These are phyloP conservation scores for Hyphopichia fennica DNA, from an alignment of 1,139 yeast species.

Conservation along the genomic window DNA sequence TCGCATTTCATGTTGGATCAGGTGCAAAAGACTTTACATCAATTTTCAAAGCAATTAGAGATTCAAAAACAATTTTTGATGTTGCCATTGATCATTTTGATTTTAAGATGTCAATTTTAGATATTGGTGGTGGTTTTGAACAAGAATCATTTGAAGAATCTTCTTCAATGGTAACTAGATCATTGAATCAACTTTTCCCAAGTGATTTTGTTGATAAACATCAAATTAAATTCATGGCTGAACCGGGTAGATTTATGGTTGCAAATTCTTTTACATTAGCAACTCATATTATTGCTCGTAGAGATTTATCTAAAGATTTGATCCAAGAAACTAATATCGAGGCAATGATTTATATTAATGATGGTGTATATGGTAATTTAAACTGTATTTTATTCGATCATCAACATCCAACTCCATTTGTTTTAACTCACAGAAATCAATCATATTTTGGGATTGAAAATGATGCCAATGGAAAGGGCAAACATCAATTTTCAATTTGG, in stretches of 20 bases:
- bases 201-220: slow-evolving; percentile 22
- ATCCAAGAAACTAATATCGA: slow-evolving; percentile 14
- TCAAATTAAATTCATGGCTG: slow-evolving; percentile 71
- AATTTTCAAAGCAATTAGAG: slow-evolving; percentile 68
- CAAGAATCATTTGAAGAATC: slow-evolving; percentile 62
- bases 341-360: slow-evolving; percentile 75
- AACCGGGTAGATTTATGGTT: slow-evolving; percentile 91
- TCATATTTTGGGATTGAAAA: slow-evolving; percentile 42
- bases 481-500: slow-evolving; percentile 71
- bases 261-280: slow-evolving; percentile 87
- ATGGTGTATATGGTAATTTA: slow-evolving; percentile 94
- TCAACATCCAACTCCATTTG: slow-evolving; percentile 71
- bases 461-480: slow-evolving; percentile 17
- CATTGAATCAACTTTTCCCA: slow-evolving; percentile 64
- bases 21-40: slow-evolving; percentile 81
- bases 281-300: slow-evolving; percentile 78
- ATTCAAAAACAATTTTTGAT: slow-evolving; percentile 72
- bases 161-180: slow-evolving; percentile 55
- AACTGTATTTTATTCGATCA: slow-evolving; percentile 94
- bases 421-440: slow-evolving; percentile 54
- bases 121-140: slow-evolving; percentile 95
- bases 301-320: slow-evolving; percentile 36
- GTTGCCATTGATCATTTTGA: slow-evolving; percentile 47
- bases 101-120: slow-evolving; percentile 55
- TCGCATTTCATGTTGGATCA: slow-evolving; percentile 94